Base-by-base conservation (phyloP, 148 eudicot genomes). In the Chenopodium album region DNA sequence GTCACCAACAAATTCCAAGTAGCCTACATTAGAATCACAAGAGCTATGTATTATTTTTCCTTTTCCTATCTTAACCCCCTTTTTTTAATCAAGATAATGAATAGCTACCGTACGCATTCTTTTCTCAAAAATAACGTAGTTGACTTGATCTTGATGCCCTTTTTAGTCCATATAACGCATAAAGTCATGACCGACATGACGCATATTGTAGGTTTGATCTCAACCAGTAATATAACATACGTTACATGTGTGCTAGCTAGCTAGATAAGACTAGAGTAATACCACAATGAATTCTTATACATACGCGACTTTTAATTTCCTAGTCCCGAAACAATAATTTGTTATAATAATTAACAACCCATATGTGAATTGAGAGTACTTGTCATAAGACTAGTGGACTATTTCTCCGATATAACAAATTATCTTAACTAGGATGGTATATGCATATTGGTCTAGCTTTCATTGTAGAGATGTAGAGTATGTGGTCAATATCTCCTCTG, bases 91-190 rank as follows among this genome's bases (percentile, higher is more conserved):
- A 22, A 71, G 69, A 52, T 52, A 19, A 41, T 60, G 82, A 34
- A n/a, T 14, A 54, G 20, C 77, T 34, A 80, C 60, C 44, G 77
- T 20, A 71, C 34, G 73, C 70, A 71, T 37, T 62, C 10, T 28
- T 59, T 71, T 37, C 70, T 59, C 69, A 37, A 62, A 37, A 62
- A 79, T 71, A 56, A 13, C 82, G 71, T 62, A 59, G 66, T 71
- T 80, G 59, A 80, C 76, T 67, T 78, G 71, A 47, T 9, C 70
- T 67, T 78, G 71, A 47, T 9, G 32, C 74, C 4, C 52, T 41
- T 67, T 78, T 68, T 2, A 47, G 8, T 68, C 56, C 62, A 65
- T 19, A 65, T 19, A 75, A 23, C n/a, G 14, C 2, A 13, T 29
- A 28, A 29, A 1, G 31, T 29, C 4, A 14, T 28, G 62, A 56